Conservation (phyloP, 805 yeast genomes). For the Blastobotrys parvus region DNA sequence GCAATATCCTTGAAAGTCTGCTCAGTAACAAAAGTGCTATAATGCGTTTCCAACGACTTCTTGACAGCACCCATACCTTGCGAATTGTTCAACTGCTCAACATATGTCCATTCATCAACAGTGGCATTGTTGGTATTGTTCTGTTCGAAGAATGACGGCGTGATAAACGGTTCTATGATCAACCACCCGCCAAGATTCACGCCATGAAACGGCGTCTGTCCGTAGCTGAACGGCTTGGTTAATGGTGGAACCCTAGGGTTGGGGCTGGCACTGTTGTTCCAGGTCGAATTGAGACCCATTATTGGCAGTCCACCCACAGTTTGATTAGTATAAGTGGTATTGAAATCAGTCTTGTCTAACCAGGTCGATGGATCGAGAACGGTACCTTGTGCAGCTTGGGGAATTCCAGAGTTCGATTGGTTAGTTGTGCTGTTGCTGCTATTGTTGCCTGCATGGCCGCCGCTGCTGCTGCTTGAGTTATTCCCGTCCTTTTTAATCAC, state of each 20-base stretch:
- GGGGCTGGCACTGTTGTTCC: conserved; percentile 24
- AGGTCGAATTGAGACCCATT: conserved; percentile 29
- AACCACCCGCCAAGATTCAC: conserved; percentile 88
- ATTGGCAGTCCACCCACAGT: conserved; percentile 28
- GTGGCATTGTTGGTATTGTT: conserved; percentile 28
- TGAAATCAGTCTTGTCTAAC: conserved; percentile 27
- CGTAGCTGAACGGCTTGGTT: conserved; percentile 21
- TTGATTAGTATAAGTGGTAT: conserved; percentile 27
- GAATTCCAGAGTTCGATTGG: conserved; percentile 11
- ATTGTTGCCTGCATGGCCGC: neutral
- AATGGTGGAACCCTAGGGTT: conserved; percentile 25
- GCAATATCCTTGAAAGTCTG: conserved; percentile 54
- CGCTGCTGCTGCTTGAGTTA: neutral
- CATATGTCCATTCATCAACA: conserved; percentile 70
- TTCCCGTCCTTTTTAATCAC: conserved; percentile 14
- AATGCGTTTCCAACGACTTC: conserved; percentile 48
- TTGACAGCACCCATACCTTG: conserved; percentile 49
- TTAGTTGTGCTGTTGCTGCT: conserved; percentile 4
- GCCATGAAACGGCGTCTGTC: conserved; percentile 40
- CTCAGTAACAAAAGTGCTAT: conserved; percentile 62
- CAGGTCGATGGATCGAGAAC: conserved; percentile 26
- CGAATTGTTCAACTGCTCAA: conserved; percentile 38
- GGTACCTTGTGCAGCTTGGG: conserved; percentile 21
- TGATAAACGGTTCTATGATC: conserved; percentile 75
- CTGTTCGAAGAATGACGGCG: conserved; percentile 62